Percentiles rank a stretch among this genome's conserved stretches.
Conservation (phyloP, 2,329 filamentous ascomycete genomes). For the Didymella sp. region DNA sequence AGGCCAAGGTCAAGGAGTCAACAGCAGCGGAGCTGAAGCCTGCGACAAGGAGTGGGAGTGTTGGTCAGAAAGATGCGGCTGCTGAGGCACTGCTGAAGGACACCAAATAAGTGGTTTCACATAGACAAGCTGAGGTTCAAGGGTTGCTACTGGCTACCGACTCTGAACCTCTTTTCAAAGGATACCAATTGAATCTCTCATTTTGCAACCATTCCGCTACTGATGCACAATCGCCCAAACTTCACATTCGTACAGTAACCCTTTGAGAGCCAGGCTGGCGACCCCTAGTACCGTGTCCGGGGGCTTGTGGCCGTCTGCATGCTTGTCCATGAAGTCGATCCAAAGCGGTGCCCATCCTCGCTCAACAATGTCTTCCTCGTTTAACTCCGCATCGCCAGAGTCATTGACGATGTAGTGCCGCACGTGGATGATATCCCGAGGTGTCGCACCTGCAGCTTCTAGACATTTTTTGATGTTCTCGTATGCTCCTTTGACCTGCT, state of each 20-base stretch:
- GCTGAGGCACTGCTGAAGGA: constrained; percentile 56
- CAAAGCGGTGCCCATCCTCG: constrained; percentile 45
- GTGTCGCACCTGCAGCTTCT: constrained; percentile 41
- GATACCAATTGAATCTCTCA: neutral
- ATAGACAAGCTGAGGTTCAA: neutral
- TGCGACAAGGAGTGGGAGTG: constrained; percentile 51
- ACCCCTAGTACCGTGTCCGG: constrained; percentile 50
- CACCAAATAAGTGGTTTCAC: constrained; percentile 31
- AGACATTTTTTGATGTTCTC: constrained; percentile 35
- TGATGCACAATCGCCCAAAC: constrained; percentile 40
- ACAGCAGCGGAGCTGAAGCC: constrained; percentile 43
- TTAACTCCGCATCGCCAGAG: constrained; percentile 35
- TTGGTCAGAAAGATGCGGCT: constrained; percentile 54
- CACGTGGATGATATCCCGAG: constrained; percentile 46
- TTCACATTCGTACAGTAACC: constrained; percentile 46
- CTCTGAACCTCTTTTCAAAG: neutral
- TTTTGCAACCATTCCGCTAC: neutral
- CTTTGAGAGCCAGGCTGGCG: constrained; percentile 41
- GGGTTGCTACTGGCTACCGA: neutral
- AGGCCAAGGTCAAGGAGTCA: constrained; percentile 42
- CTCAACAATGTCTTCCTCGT: constrained; percentile 34
- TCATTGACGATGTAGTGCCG: constrained; percentile 48
- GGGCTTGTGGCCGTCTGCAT: constrained; percentile 43
- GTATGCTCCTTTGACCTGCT: constrained; percentile 43
- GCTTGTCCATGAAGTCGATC: constrained; percentile 47